Percentiles rank a stretch among this genome's conserved stretches.
These are phyloP conservation scores for Colletotrichum musae DNA, from an alignment of 2,329 filamentous ascomycete species.

Conservation along the genomic window DNA sequence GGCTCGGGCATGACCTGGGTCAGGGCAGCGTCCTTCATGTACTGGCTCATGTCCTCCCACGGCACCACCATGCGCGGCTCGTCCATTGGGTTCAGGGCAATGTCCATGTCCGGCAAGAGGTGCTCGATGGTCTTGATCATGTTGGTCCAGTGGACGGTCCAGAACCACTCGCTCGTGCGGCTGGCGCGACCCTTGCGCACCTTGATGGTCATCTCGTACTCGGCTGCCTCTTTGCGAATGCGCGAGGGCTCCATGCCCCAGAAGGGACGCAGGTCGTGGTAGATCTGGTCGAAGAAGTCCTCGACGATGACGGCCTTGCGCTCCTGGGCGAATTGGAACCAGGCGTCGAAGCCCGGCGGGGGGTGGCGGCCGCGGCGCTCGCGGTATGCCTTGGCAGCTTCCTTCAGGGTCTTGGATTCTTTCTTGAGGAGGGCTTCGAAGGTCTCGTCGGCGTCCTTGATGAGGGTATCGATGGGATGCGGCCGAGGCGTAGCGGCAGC, in stretches of 20 bases:
- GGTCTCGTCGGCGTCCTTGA: constrained; percentile 54
- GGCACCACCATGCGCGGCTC: constrained; percentile 75
- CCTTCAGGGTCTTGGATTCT: constrained; percentile 57
- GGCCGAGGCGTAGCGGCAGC: background rate
- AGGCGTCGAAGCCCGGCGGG: constrained; percentile 63
- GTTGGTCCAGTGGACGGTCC: constrained; percentile 69
- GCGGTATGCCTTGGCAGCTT: constrained; percentile 62
- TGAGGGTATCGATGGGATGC: constrained; percentile 63
- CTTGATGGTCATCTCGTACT: constrained; percentile 74
- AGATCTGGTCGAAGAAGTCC: constrained; percentile 67
- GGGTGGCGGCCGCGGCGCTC: constrained; percentile 63
- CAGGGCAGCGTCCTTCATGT: constrained; percentile 67
- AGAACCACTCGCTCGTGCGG: constrained; percentile 69
- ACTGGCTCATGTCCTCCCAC: constrained; percentile 71
- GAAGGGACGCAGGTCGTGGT: constrained; percentile 67
- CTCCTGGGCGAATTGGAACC: constrained; percentile 61
- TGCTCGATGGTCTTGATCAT: constrained; percentile 68
- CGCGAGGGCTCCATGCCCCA: constrained; percentile 65
- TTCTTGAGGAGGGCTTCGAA: constrained; percentile 57
- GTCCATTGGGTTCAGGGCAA: constrained; percentile 77
- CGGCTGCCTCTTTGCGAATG: constrained; percentile 66
- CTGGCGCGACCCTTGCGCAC: constrained; percentile 67
- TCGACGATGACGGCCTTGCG: constrained; percentile 61
- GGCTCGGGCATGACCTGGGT: constrained; percentile 60
- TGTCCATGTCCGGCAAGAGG: constrained; percentile 76